These are phyloP conservation scores for Bruguiera parviflora DNA, from an alignment of 345 rosid genomes.

Conservation along the genomic window DNA sequence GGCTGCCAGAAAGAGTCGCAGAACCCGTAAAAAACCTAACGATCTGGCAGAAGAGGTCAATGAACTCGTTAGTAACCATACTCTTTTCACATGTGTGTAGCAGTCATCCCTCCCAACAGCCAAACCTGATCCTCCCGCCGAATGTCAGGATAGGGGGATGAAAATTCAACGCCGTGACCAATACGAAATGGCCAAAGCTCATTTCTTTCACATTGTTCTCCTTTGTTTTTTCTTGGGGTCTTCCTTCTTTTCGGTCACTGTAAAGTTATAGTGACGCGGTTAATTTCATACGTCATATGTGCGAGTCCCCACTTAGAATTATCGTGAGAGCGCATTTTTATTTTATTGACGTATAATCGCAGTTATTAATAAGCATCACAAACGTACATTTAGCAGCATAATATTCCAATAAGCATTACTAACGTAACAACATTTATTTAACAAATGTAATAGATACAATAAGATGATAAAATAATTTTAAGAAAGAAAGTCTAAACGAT, in stretches of 20 bases:
- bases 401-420: no score
- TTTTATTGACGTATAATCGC: no score
- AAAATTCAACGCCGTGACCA: background rate
- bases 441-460: no score
- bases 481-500: background rate
- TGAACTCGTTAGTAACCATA: conserved; percentile 10
- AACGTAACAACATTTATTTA: no score
- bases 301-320: no score
- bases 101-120: conserved; percentile 15
- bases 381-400: no score
- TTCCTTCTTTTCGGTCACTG: no score
- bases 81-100: conserved; percentile 18
- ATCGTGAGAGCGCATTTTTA: no score
- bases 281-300: no score
- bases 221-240: no score
- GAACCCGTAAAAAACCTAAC: conserved; percentile 16
- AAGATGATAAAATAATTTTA: background rate
- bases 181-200: conserved; percentile 5
- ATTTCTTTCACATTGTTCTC: background rate
- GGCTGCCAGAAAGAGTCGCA: conserved; percentile 22
- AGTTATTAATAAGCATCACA: no score
- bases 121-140: conserved; percentile 19
- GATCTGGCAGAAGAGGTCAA: background rate
- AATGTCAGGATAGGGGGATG: conserved; percentile 17
- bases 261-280: no score